Conservation (phyloP, 1,284 basidiomycete species). For the Pascua sp. region DNA sequence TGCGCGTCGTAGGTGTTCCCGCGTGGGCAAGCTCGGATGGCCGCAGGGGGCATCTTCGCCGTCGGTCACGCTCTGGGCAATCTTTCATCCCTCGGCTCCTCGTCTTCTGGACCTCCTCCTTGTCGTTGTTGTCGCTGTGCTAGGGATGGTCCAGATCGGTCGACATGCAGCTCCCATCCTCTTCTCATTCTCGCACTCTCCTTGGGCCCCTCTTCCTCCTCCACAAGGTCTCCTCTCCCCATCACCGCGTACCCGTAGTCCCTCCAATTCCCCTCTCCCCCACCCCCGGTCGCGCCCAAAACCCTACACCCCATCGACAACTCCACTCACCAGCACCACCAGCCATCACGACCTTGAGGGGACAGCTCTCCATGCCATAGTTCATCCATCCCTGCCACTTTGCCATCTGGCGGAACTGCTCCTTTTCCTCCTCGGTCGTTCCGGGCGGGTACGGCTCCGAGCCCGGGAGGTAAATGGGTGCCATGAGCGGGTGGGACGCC, state of each 20-base stretch:
- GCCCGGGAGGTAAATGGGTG: slow-evolving; percentile 49
- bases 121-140: no score
- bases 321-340: slow-evolving; percentile 67
- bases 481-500: slow-evolving; percentile 24
- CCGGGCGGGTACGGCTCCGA: slow-evolving; percentile 68
- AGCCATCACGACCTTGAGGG: slow-evolving; percentile 72
- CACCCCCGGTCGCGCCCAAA: background rate
- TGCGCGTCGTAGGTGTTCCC: no score
- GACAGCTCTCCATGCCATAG: slow-evolving; percentile 76
- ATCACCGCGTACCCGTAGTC: no score
- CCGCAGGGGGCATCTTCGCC: no score
- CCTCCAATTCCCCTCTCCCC: background rate
- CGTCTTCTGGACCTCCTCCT: no score
- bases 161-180: no score
- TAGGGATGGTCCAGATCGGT: no score
- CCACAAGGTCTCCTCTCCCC: background rate
- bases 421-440: slow-evolving; percentile 72
- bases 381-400: slow-evolving; percentile 70
- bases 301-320: background rate
- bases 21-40: no score
- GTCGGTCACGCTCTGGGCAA: no score
- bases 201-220: background rate
- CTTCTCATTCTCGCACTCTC: no score
- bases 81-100: no score
- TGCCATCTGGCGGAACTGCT: slow-evolving; percentile 63